Evolutionary conservation across 1,284 basidiomycete genomes (phyloP), one percentile per base, ranked within the genome.

Genomic region (Xerocomus nothofagi): DNA sequence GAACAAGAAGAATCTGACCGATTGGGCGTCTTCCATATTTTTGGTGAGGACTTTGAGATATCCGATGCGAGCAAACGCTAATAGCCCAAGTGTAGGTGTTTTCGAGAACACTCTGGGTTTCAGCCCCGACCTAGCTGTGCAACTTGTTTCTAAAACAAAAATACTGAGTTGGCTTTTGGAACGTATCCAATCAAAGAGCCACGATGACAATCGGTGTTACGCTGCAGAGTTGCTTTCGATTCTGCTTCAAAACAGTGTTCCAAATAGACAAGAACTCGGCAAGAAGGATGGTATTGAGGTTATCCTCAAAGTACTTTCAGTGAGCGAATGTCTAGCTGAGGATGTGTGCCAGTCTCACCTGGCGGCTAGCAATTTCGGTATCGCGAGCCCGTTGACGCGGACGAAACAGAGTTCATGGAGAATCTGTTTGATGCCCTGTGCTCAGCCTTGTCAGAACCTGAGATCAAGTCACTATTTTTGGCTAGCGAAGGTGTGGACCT

Each of bases 361-460:
- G 38, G 46, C 44, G 43, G 47, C 26, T 36, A 96, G 92, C 85
- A 88, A 81, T 98, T 88, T 65, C 84, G 94, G 42, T 82, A 84
- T 59, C 77, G 81, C 39, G 89, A 97, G 62, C 94, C 94, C 0
- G 71, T 72, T 0, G 87, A 93, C 57, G 80, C 86, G 6, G 97
- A 99, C 54, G 96, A 99, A 71, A 78, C 84, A 10, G 97, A 99
- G 67, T 98, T 93, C 69, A 93, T 98, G 90, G 96, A 98, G 66
- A 99, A 99, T 67, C 58, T 91, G 3, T 98, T 99, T 61, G 91
- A 98, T 68, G 73, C 86, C 0, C 70, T 99, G 20, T 98, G 95
- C 66, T 91, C 93, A 0, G 79, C 86, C 0, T 73, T 95, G 23
- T 79, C 77, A 8, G 89, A 92, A 63, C 74, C 84, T 4, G 75